A percentile compares a stretch with the other conserved stretches of the same genome.
Conservation (phyloP, 768 basidiomycete species). For the Rhodotorula babjevae region DNA sequence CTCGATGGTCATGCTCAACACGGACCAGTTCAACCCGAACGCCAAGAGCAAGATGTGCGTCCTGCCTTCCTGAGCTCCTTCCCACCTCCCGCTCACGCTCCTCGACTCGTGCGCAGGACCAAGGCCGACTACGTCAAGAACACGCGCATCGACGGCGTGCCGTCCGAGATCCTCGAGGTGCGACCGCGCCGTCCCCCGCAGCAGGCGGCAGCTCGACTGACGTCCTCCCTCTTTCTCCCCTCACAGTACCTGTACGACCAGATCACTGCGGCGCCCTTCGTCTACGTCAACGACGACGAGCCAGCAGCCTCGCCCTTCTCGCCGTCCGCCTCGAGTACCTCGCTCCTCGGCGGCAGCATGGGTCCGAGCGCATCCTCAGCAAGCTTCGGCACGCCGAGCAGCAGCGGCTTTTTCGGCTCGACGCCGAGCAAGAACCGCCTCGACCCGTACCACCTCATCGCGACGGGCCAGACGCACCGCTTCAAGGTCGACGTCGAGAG, state of each 20-base stretch:
- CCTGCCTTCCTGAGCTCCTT: background rate
- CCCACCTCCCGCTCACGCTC: background rate
- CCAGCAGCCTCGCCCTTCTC: slow-evolving; percentile 52
- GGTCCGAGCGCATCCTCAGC: slow-evolving; percentile 10
- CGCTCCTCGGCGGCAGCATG: slow-evolving; percentile 13
- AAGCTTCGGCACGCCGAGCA: slow-evolving; percentile 13
- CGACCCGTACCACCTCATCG: slow-evolving; percentile 88
- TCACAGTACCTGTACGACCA: slow-evolving; percentile 90
- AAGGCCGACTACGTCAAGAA: slow-evolving; percentile 92
- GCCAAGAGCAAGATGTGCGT: slow-evolving; percentile 87
- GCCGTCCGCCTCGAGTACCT: slow-evolving; percentile 6
- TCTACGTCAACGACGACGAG: slow-evolving; percentile 70
- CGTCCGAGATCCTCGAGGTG: slow-evolving; percentile 79
- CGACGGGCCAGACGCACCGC: slow-evolving; percentile 48
- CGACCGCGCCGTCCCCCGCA: too few relatives aligned
- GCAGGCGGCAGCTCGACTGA: background rate
- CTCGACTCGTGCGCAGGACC: slow-evolving; percentile 45
- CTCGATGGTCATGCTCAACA: slow-evolving; percentile 94
- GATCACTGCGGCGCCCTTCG: slow-evolving; percentile 90
- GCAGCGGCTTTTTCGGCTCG: slow-evolving; percentile 44
- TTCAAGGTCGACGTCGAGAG: slow-evolving; percentile 43
- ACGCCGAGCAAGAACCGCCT: slow-evolving; percentile 64
- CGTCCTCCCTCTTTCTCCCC: background rate
- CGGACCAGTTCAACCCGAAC: slow-evolving; percentile 94
- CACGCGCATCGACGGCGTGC: slow-evolving; percentile 76